These are phyloP conservation scores for Apiospora phragmitis DNA, from an alignment of 2,329 filamentous ascomycete species.

Conservation along the genomic window DNA sequence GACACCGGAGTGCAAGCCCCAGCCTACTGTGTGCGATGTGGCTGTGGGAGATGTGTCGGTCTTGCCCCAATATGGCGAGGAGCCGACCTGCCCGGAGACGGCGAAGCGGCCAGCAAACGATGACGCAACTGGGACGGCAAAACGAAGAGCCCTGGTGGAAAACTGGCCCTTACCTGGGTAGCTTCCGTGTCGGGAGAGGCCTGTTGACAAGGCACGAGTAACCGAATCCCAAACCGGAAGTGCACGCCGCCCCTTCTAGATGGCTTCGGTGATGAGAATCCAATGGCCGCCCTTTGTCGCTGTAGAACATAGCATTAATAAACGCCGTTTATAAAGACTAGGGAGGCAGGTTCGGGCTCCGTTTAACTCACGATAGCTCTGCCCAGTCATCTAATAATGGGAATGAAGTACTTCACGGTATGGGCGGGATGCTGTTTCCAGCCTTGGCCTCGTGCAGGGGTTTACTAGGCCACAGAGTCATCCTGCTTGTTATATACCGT, in stretches of 20 bases:
- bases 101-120: background rate
- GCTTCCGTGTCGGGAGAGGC: background rate
- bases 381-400: background rate
- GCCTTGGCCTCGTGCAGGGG: background rate
- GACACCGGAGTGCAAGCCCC: too few species aligned
- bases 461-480: background rate
- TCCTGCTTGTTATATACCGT: too few species aligned
- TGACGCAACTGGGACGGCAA: background rate
- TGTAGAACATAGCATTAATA: too few species aligned
- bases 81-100: background rate
- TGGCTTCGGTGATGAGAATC: background rate
- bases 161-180: conserved; percentile 2
- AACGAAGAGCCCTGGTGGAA: background rate
- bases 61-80: background rate
- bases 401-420: background rate
- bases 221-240: background rate
- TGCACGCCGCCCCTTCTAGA: background rate
- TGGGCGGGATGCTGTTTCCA: background rate
- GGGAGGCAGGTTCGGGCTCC: too few species aligned
- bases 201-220: background rate
- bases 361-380: background rate
- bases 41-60: background rate
- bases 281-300: background rate
- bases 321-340: too few species aligned
- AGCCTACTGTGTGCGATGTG: too few species aligned